phyloP scores from a whole-genome alignment of 495 filamentous ascomycete species.

The Penicillium dipodomyicola region DNA sequence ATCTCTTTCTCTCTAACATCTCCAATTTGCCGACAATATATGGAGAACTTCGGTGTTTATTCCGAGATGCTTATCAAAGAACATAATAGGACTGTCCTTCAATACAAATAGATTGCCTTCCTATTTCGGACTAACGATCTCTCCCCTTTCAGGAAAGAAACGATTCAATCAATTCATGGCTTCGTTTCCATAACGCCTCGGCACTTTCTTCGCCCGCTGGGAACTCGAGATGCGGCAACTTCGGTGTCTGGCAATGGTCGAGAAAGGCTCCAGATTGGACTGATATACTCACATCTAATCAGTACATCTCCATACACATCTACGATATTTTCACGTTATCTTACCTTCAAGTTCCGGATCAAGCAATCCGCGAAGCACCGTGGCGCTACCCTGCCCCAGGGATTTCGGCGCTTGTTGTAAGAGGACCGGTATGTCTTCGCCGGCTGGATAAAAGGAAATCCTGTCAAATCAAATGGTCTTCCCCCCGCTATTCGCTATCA shows the following conservation, averaged over 20 bases:
- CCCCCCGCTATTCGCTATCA: not conserved
- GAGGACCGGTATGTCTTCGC: conserved; percentile 22
- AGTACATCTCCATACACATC: not conserved
- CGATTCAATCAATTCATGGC: conserved; percentile 45
- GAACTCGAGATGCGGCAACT: conserved; percentile 27
- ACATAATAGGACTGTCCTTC: too few species aligned
- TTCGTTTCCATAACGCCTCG: conserved; percentile 46
- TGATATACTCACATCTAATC: not conserved
- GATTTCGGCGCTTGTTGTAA: conserved; percentile 28
- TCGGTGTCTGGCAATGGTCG: conserved; percentile 31
- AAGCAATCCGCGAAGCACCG: conserved; percentile 24
- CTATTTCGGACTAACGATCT: not conserved
- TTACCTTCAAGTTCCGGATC: conserved; percentile 26
- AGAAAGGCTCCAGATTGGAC: conserved; percentile 31
- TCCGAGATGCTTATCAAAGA: too few species aligned
- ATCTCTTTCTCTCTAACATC: too few species aligned
- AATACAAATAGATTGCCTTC: conserved; percentile 3
- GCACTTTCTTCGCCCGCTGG: conserved; percentile 37
- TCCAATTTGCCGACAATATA: too few species aligned
- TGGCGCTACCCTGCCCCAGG: conserved; percentile 21
- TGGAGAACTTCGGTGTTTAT: too few species aligned
- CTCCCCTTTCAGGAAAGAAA: not conserved
- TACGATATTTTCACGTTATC: not conserved
- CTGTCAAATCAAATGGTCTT: not conserved
- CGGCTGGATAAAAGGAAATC: conserved; percentile 10